These are phyloP conservation scores for Sugiyamaella paludigena DNA, from an alignment of 1,139 yeast species.

Conservation along the genomic window DNA sequence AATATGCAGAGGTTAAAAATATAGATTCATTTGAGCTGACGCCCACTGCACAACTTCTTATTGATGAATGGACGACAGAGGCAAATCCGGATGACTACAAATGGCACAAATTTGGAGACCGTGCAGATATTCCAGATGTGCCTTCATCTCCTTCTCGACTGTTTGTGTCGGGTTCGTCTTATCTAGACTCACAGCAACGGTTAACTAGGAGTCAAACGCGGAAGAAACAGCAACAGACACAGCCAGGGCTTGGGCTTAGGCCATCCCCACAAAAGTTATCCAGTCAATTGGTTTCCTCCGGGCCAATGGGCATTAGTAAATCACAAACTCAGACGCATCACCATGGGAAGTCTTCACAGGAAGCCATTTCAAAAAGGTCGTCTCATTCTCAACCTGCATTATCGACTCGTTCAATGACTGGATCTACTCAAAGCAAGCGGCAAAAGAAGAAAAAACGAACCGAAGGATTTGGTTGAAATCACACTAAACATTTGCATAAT, in stretches of 20 bases:
- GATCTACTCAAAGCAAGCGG: slow-evolving; percentile 2
- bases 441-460: slow-evolving; percentile 6
- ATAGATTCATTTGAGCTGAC: neutral
- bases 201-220: no score
- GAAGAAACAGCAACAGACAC: no score
- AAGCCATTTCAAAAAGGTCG: neutral
- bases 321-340: no score
- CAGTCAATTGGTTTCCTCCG: no score
- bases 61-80: slow-evolving; percentile 25
- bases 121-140: neutral
- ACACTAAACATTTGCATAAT: neutral
- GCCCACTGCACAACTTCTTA: slow-evolving; percentile 13
- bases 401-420: neutral
- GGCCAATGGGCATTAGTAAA: no score
- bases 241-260: no score
- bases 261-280: no score
- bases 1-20: slow-evolving; percentile 1
- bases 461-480: slow-evolving; percentile 15
- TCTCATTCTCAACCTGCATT: no score
- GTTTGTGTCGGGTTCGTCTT: no score
- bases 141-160: neutral
- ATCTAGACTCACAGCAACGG: no score
- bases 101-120: slow-evolving; percentile 22
- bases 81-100: slow-evolving; percentile 17
- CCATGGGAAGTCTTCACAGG: neutral